Evolutionary conservation across 2,329 filamentous ascomycete species (phyloP).

Genomic region (Cladophialophora immunda): DNA sequence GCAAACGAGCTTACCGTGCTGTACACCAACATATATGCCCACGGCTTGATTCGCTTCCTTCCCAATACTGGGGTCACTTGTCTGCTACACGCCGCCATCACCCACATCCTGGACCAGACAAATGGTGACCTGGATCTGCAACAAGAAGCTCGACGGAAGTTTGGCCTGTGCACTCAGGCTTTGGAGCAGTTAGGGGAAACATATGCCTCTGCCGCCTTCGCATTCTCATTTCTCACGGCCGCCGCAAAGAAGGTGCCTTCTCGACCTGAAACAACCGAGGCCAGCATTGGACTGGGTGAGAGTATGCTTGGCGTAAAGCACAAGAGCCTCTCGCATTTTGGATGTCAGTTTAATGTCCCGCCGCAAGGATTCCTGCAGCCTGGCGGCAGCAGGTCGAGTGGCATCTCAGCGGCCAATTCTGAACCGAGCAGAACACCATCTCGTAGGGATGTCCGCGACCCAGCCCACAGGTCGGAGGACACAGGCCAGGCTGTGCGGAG

Average conservation of each 20-base stretch:
- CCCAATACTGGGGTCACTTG: constrained; percentile 92
- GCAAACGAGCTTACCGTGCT: constrained; percentile 87
- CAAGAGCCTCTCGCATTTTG: constrained; percentile 3
- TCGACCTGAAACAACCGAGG: constrained; percentile 1
- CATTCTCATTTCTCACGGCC: constrained; percentile 90
- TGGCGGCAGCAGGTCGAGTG: too few relatives aligned
- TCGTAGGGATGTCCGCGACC: not conserved
- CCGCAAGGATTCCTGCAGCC: not conserved
- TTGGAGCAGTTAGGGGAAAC: constrained; percentile 87
- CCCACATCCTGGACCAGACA: constrained; percentile 91
- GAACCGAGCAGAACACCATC: not conserved
- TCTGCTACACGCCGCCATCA: constrained; percentile 90
- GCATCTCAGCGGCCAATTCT: not conserved
- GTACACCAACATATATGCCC: constrained; percentile 76
- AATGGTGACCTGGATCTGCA: constrained; percentile 76
- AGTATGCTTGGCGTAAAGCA: not conserved
- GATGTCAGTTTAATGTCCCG: constrained; percentile 10
- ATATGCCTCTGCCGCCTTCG: constrained; percentile 91
- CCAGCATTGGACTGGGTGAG: not conserved
- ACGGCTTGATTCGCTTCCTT: constrained; percentile 78
- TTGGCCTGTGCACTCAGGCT: constrained; percentile 91
- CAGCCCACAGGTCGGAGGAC: not conserved
- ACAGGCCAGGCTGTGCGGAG: too few relatives aligned
- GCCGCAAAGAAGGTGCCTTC: constrained; percentile 58
- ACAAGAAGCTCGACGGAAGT: constrained; percentile 77